Base-by-base conservation (phyloP, 257 asterid genomes). In the Vinca minor region DNA sequence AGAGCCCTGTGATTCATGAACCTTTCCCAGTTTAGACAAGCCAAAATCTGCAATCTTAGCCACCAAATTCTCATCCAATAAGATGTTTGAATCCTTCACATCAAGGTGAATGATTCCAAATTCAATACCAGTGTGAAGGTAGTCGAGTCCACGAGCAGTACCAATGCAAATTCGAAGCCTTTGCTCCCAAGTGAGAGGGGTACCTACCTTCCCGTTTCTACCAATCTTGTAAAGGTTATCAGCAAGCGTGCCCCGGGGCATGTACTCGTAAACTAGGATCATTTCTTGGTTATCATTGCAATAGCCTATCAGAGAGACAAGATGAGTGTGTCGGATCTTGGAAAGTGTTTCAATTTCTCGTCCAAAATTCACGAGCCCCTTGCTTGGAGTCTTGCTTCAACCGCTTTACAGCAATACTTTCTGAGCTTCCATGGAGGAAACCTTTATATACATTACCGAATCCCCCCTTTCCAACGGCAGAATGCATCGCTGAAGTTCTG, bases 161-260 rank as follows among this genome's bases (percentile, higher is more conserved):
- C 67, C 73, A 48, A 68, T 68, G 67, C 67, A 59, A 7, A 68
- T 68, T 15, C 21, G 59, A 18, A 68, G 67, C 73, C 73, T 48
- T 25, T 46, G 35, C n/a, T 68, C 54, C 73, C 73, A 68, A 23
- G 52, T 25, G 6, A 68, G 61, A 48, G 42, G 44, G 5, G 59
- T n/a, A 17, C 34, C 42, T 18, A 52, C 46, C n/a, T 28, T 29
- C 20, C n/a, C 62, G 0, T 39, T 39, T 7, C n/a, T 26, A 9
- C 44, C 32, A 38, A 10, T 1, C 52, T 36, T 50, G 38, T 61
- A 69, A 21, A 69, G 55, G 32, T 60, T 41, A 28, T 69, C 67
- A 60, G 67, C 73, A 49, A 69, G 44, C 0, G 73, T 60, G 15
- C 62, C 68, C 4, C 62, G 4, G 0, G 56, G 45, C 67, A 60